Evolutionary conservation across 805 yeast species (phyloP), one percentile per base, ranked within the genome.

Genomic region (Suhomyces canberraensis): DNA sequence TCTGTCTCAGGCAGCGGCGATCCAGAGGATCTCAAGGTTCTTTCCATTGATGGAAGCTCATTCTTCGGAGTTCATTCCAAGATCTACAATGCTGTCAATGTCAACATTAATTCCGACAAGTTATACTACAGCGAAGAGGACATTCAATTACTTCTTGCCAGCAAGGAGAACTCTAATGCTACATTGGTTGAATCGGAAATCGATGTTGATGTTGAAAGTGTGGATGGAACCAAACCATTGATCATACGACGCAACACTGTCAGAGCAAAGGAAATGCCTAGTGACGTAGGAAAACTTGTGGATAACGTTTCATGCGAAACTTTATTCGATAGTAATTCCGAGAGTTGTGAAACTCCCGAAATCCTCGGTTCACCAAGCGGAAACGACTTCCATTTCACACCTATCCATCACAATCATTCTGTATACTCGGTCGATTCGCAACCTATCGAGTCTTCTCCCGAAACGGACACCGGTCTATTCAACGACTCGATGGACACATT

Each of bases 1-100:
- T 58, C 71, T 1, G 49, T 69, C 4, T 39, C 36, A 11, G 48
- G 54, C 11, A 31, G 26, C 26, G 37, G 32, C 11, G 47, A 41
- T 27, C 58, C 57, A 16, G 52, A 48, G 11, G 65, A 61, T 37
- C 51, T 58, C 33, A 69, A 64, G 38, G 57, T 79, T 2, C 44
- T 79, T 15, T 74, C 79, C 37, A 65, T 79, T 31, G 85, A 79
- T 51, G 71, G 73, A 0, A 60, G 72, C 3, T 66, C 78, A 4
- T 78, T 68, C 56, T 59, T 79, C 35, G 84, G 84, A 2, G 56
- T 78, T n/a, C 86, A 79, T 46, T 56, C 64, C 22, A 57, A 58
- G 48, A 57, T 66, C 13, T 58, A 59, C 39, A 64, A 58, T 33
- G 62, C 65, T 3, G 54, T 58, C 4, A 43, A 50, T 31, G 36